phyloP scores from a whole-genome alignment of 306 rosid genomes.

The Prunus persica region DNA sequence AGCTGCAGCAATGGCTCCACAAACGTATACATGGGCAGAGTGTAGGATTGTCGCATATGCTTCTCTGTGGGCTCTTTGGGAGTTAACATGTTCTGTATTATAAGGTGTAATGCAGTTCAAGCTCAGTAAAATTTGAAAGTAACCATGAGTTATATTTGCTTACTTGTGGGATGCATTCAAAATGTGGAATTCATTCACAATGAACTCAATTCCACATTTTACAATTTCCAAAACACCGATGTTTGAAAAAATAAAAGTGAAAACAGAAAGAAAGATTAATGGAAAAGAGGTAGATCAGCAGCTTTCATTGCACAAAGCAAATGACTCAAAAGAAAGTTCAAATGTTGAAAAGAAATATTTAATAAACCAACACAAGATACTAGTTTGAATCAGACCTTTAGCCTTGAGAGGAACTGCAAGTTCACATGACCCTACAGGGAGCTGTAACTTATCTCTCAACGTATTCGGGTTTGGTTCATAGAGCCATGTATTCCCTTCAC shows the following conservation, averaged over 20 bases:
- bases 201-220: background rate
- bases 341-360: background rate
- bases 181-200: background rate
- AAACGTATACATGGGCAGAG: constrained; percentile 79
- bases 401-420: constrained; percentile 79
- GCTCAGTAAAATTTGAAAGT: background rate
- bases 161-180: background rate
- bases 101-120: background rate
- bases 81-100: constrained; percentile 55
- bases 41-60: constrained; percentile 93
- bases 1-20: constrained; percentile 87
- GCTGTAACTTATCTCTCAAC: constrained; percentile 61
- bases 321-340: background rate
- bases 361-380: background rate
- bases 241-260: background rate
- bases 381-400: constrained; percentile 52
- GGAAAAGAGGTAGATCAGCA: background rate
- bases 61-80: constrained; percentile 60
- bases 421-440: constrained; percentile 83
- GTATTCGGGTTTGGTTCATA: constrained; percentile 56
- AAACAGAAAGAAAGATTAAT: background rate
- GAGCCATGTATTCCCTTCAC: constrained; percentile 73
- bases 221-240: no score
- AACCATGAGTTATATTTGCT: background rate
- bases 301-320: background rate